These are phyloP conservation scores for Besnoitia besnoiti DNA, from an alignment of 169 alveolate genomes.

Conservation along the genomic window DNA sequence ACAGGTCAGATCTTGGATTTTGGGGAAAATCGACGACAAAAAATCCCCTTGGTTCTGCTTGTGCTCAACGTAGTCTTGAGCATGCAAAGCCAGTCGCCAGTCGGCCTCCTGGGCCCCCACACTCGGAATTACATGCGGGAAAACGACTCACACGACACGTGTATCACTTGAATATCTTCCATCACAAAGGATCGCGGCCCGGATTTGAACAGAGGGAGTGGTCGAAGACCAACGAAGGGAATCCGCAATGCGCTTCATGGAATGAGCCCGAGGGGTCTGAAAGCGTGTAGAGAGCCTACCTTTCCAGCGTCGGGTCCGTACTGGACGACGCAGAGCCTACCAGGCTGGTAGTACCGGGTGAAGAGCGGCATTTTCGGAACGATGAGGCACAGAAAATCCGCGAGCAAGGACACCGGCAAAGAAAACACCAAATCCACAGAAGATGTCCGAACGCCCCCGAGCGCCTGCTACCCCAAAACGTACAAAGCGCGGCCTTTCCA, in stretches of 20 bases:
- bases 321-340: constrained; percentile 90
- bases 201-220: not conserved
- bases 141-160: not conserved
- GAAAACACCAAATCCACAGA: not conserved
- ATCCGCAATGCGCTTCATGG: not conserved
- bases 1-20: too few relatives aligned
- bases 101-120: not conserved
- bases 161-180: not conserved
- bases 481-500: not conserved
- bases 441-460: not conserved
- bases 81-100: not conserved
- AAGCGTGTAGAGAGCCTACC: constrained; percentile 71
- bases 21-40: too few relatives aligned
- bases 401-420: not conserved
- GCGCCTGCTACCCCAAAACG: not conserved
- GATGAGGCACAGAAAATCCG: not conserved
- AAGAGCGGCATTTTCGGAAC: constrained; percentile 79
- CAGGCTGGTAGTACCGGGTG: constrained; percentile 92
- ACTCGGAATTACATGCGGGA: not conserved
- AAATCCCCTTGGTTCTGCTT: too few relatives aligned
- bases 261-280: not conserved
- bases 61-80: too few relatives aligned
- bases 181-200: not conserved
- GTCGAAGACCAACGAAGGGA: not conserved
- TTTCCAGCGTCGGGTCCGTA: constrained; percentile 94